Evolutionary conservation across 129 eudicot species (phyloP).

Genomic region (Centaurea solstitialis): DNA sequence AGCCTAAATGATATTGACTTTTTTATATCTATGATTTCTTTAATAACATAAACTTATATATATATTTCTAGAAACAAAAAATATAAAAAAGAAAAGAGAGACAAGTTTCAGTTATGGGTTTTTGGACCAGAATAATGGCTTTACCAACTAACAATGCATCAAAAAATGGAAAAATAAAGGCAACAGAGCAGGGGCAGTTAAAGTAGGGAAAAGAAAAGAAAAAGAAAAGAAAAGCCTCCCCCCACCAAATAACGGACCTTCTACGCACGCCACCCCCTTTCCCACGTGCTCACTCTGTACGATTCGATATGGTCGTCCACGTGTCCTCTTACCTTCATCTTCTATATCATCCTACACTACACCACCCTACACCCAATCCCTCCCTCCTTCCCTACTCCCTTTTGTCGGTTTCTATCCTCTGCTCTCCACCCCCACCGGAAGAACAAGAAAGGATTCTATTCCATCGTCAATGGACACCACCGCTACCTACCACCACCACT

Average conservation of each 20-base stretch:
- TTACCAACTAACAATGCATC: conserved; percentile 41
- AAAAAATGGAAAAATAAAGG: conserved; percentile 17
- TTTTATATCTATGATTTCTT: neutral
- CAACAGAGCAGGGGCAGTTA: conserved; percentile 20
- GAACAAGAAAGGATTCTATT: no score
- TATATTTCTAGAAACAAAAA: neutral
- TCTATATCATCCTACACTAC: conserved; percentile 10
- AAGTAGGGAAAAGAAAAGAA: conserved; percentile 13
- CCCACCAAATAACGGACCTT: conserved; percentile 43
- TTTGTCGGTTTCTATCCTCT: neutral
- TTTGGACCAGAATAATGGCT: conserved; percentile 17
- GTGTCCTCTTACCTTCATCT: conserved; percentile 43
- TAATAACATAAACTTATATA: neutral
- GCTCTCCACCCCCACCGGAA: neutral
- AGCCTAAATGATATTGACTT: neutral
- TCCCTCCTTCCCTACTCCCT: neutral
- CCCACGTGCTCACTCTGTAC: conserved; percentile 64
- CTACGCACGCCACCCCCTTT: conserved; percentile 65
- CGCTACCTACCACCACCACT: conserved; percentile 38
- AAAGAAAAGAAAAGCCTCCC: neutral
- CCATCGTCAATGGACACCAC: conserved; percentile 46
- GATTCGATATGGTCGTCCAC: conserved; percentile 64
- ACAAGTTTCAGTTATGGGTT: conserved; percentile 19
- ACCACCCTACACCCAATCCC: neutral
- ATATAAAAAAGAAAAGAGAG: neutral